phyloP scores from a whole-genome alignment of 345 rosid genomes.

The Syzygium grande region DNA sequence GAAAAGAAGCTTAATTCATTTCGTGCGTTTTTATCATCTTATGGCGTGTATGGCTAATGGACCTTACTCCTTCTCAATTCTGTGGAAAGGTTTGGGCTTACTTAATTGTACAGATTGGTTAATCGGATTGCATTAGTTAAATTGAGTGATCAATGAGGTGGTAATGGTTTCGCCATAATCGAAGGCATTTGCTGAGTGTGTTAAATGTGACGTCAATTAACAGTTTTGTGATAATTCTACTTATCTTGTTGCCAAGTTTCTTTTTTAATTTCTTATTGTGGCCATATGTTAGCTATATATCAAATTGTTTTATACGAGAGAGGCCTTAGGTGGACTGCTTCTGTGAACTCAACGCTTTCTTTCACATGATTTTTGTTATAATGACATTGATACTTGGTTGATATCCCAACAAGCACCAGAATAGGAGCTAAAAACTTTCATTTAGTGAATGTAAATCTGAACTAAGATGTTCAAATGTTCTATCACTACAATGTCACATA shows the following conservation, averaged over 20 bases:
- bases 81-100: neutral
- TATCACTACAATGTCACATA: no score
- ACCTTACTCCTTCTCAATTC: neutral
- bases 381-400: neutral
- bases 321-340: neutral
- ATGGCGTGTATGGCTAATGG: neutral
- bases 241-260: no score
- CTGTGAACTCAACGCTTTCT: neutral
- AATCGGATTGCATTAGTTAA: neutral
- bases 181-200: neutral
- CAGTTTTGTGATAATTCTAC: neutral
- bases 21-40: neutral
- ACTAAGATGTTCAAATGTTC: no score
- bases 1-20: neutral
- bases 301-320: neutral
- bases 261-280: neutral
- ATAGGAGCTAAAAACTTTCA: neutral
- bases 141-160: neutral
- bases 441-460: no score
- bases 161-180: neutral
- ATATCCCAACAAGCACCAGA: neutral
- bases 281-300: neutral
- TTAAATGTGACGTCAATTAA: neutral
- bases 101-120: neutral
- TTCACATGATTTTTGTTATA: neutral